Base-by-base conservation (phyloP, 768 basidiomycete genomes). In the Xerocomellus chrysenteron region DNA sequence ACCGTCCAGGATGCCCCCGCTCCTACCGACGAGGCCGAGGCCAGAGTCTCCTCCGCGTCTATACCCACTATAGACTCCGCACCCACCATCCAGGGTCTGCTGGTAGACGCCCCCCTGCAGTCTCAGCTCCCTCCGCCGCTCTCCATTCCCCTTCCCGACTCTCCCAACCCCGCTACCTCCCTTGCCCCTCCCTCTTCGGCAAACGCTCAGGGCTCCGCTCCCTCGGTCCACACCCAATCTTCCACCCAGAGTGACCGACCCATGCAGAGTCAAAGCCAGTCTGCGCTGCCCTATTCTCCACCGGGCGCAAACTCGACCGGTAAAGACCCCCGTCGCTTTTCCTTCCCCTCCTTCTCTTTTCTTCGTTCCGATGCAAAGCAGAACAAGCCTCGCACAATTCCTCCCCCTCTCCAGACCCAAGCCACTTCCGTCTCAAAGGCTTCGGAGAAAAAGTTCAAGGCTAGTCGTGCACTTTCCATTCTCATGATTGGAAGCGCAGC, bases 321-420 rank as follows among this genome's bases (percentile, higher is more conserved):
- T 43, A 73, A 63, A 60, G 73, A 70, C 36, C 53, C 63, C 33
- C 73, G 76, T 50, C 80, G 80, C 42, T 77, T 85, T 57, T 82
- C 80, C 35, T 76, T 85, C 49, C 80, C 77, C 16, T 77, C 75
- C 13, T 67, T 77, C 43, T 55, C 75, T 36, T 76, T 82, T 61
- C 70, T 78, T 63, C 78, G 72, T 46, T 61, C 70, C 42, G 70
- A 70, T 24, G 14, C 65, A 55, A 71, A 67, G 54, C 69, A 69
- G 57, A 60, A 42, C 50, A 70, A 63, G 52, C 52, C 63, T 47
- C 63, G 57, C 28, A 16, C 51, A 21, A 16, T 40, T 2, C 49
- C 56, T 5, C 55, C 59, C 16, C 58, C 60, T 47, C 41, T 57
- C 44, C 58, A 55, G 43, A 45, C 28, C 30, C 67, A 69, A 19